Percentiles rank a stretch among this genome's conserved stretches.
phyloP scores from a whole-genome alignment of 306 rosid genomes.

The Rubus parviflorus region DNA sequence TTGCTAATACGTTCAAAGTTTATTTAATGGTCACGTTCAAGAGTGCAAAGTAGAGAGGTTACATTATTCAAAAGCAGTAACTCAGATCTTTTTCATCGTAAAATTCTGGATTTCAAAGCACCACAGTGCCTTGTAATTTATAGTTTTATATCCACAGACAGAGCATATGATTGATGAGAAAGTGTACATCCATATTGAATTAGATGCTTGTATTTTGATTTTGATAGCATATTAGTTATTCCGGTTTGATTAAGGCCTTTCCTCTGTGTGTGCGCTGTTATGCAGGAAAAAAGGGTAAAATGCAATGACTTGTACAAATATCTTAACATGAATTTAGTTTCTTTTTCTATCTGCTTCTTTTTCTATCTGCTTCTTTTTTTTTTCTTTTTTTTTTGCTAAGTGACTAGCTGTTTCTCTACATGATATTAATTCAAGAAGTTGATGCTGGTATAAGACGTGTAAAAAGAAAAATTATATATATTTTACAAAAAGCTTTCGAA shows the following conservation, averaged over 20 bases:
- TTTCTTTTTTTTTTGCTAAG: not conserved
- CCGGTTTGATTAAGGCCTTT: not conserved
- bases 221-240: not conserved
- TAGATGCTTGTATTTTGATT: not conserved
- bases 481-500: not conserved
- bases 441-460: not conserved
- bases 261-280: not conserved
- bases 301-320: not conserved
- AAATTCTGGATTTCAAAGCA: not conserved
- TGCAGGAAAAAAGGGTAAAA: not conserved
- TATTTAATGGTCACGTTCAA: not conserved
- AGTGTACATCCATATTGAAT: not conserved
- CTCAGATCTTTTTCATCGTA: not conserved
- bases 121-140: not conserved
- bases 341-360: too few species aligned
- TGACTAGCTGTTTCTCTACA: not conserved
- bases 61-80: not conserved
- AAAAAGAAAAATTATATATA: not conserved
- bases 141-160: not conserved
- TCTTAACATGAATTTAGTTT: not conserved
- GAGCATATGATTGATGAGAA: not conserved
- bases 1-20: not conserved
- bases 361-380: too few species aligned
- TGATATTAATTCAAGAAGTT: not conserved
- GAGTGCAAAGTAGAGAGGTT: not conserved